Evolutionary conservation across 2,329 filamentous ascomycete species (phyloP).

Genomic region (Beauveria varroae): DNA sequence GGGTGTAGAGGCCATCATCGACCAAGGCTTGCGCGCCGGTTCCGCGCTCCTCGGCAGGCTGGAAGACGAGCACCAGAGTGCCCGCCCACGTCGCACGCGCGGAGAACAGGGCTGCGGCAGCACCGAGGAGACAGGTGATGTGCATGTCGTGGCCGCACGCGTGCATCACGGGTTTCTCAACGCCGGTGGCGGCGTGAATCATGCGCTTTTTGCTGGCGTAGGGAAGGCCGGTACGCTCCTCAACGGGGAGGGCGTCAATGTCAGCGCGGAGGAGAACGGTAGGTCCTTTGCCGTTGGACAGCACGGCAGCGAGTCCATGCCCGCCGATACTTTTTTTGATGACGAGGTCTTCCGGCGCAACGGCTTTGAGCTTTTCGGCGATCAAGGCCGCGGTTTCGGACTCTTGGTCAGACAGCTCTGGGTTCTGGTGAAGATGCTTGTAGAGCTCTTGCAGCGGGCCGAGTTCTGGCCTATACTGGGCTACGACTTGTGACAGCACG

Average conservation of each 20-base stretch:
- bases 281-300: conserved; percentile 46
- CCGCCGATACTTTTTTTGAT: conserved; percentile 45
- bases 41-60: conserved; percentile 59
- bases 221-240: conserved; percentile 45
- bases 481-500: background rate
- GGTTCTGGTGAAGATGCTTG: conserved; percentile 50
- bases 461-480: conserved; percentile 4
- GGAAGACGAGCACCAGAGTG: conserved; percentile 57
- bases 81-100: conserved; percentile 47
- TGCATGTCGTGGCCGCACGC: conserved; percentile 64
- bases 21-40: conserved; percentile 45
- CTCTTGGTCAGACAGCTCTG: conserved; percentile 53
- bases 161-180: conserved; percentile 54
- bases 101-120: conserved; percentile 40
- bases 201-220: conserved; percentile 43
- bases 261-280: conserved; percentile 54
- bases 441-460: conserved; percentile 32
- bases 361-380: conserved; percentile 28
- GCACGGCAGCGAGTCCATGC: conserved; percentile 47
- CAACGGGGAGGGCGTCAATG: conserved; percentile 52
- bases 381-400: conserved; percentile 41
- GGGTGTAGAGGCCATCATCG: conserved; percentile 27
- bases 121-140: conserved; percentile 49
- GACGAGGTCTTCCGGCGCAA: conserved; percentile 24
- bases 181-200: conserved; percentile 34